Conservation (phyloP, 169 alveolate species). For the Plasmodium reichenowi region DNA sequence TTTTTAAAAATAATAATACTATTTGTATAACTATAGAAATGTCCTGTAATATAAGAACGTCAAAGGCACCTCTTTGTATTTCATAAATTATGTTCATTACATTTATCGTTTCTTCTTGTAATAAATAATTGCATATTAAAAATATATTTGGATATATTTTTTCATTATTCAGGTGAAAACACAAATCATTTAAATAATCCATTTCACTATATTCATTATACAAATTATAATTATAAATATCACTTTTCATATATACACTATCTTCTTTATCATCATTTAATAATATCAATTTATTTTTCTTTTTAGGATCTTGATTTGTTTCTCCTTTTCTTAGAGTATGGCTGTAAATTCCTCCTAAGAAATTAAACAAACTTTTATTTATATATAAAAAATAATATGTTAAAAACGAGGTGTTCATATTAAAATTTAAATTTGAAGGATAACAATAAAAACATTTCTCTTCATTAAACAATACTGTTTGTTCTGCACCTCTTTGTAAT, state of each 20-base stretch:
- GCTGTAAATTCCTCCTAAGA: conserved; percentile 17
- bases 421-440: conserved; percentile 26
- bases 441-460: conserved; percentile 18
- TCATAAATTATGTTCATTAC: conserved; percentile 14
- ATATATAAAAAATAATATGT: conserved; percentile 56
- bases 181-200: neutral
- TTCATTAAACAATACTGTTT: conserved; percentile 27
- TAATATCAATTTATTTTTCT: conserved; percentile 8
- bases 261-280: conserved; percentile 17
- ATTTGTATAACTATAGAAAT: conserved; percentile 41
- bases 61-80: conserved; percentile 19
- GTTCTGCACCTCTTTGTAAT: conserved; percentile 68
- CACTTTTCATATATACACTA: conserved; percentile 58
- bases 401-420: conserved; percentile 47
- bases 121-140: conserved; percentile 41
- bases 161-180: conserved; percentile 10
- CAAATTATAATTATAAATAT: conserved; percentile 36
- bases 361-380: conserved; percentile 25
- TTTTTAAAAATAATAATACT: conserved; percentile 15
- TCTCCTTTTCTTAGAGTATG: neutral
- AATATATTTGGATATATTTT: conserved; percentile 56
- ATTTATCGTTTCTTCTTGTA: conserved; percentile 50
- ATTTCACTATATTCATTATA: conserved; percentile 25
- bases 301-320: neutral
- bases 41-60: conserved; percentile 20